Evolutionary conservation across 169 alveolate species (phyloP), one percentile per base, ranked within the genome.

Genomic region (Babesia sp.): DNA sequence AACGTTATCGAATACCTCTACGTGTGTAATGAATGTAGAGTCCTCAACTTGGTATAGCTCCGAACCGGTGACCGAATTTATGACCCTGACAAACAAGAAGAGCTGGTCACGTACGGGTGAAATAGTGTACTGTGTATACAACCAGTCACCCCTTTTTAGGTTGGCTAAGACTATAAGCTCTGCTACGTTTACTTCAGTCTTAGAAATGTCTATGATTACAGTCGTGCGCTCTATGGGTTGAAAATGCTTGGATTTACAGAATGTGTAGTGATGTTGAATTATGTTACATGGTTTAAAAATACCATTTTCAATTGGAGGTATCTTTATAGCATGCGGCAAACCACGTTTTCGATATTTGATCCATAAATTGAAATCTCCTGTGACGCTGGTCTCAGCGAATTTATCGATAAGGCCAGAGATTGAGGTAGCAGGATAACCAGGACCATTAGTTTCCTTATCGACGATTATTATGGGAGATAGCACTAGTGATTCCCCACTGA

Each of bases 141-240:
- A 29, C 61, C 61, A 54, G 8, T 26, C 61, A 54, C 61, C 61
- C 41, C 61, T 54, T 4, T 41, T 54, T 20, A 54, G 22, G 36
- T 54, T 54, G 12, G 22, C 5, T 16, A 54, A 7, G n/a, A 22
- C 41, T 4, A 54, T 6, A 4, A 54, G 44, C 7, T 54, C 34
- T 6, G 7, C 44, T 6, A 24, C 37, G 6, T 11, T 14, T 54
- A 7, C 20, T 7, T 6, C 8, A 29, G 34, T 54, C 22, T n/a
- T 22, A 22, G 61, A 54, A 12, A 54, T 29, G 28, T 54, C 61
- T 4, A 54, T 48, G 20, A 14, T 48, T 48, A 48, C 20, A 18
- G 20, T 20, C 18, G 56, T 9, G 20, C 56, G 20, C 33, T 12
- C 56, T 18, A 18, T 20, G 6, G 28, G 33, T 18, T 12, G 26